Evolutionary conservation across 306 rosid genomes (phyloP), one percentile per base, ranked within the genome.

Genomic region (Medicago ruthenica): DNA sequence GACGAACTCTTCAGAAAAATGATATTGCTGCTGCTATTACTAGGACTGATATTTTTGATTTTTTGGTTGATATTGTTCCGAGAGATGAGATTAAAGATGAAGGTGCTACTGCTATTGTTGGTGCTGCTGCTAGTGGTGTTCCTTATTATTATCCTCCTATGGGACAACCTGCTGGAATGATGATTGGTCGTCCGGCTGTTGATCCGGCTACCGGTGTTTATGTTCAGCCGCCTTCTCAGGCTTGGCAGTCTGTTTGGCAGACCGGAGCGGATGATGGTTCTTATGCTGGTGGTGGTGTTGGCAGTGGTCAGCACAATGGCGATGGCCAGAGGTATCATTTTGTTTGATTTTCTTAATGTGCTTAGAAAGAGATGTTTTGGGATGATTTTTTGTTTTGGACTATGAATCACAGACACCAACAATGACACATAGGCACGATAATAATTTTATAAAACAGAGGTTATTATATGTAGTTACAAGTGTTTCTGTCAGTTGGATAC

Each of bases 191-290:
- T 42, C 99, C 97, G 6, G 93, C 99, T 0, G 78, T 92, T 74
- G 99, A 95, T 79, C 93, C 99, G 4, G 44, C 82, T 6, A 61
- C 91, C 0, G 99, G 92, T 4, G 88, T 92, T 10, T 92, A 92
- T 40, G 96, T 67, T 17, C 97, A 92, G 82, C 97, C 97, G 0
- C 99, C 99, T 1, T 95, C 99, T 0, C 97, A 95, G 82, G 99
- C 99, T 3, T 95, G 97, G 99, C 97, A 92, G 78, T 90, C 97
- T 0, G 97, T 88, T 59, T 91, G 98, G 98, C 97, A 93, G 88
- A 61, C 90, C 2, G 82, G 85, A 3, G 75, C 90, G 9, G 94
- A 89, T 3, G 98, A 93, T 7, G 88, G 84, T 11, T 86, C 92
- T 6, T 93, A 88, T 41, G 91, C 41, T 36, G 55, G 37, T 22